Conservation (phyloP, 805 yeast genomes). For the Teunomyces cretensis region DNA sequence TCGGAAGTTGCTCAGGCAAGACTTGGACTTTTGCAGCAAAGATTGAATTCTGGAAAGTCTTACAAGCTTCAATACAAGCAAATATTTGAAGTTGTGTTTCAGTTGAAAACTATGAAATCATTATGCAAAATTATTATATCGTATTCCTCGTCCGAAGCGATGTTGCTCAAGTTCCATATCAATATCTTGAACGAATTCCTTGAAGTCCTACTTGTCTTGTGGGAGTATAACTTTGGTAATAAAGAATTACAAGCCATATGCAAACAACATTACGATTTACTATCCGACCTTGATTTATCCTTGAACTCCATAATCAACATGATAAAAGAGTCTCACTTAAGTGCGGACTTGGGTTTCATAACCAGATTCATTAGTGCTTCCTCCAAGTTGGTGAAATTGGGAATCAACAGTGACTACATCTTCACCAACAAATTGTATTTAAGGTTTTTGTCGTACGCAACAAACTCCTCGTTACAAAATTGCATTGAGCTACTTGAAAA, state of each 20-base stretch:
- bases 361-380: background rate
- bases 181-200: background rate
- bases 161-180: background rate
- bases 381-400: background rate
- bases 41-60: background rate
- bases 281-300: background rate
- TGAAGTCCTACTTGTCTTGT: slow-evolving; percentile 4
- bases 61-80: background rate
- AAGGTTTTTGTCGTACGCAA: background rate
- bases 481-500: background rate
- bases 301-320: background rate
- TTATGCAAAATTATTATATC: background rate
- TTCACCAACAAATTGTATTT: background rate
- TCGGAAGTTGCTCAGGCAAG: slow-evolving; percentile 13
- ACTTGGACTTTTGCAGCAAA: slow-evolving; percentile 8
- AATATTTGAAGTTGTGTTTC: background rate
- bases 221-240: slow-evolving; percentile 12
- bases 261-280: background rate
- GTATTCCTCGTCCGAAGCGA: background rate
- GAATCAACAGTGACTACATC: too few species aligned
- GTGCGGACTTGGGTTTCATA: slow-evolving; percentile 1
- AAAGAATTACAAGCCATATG: background rate
- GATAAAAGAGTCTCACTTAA: slow-evolving; percentile 1
- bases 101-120: background rate
- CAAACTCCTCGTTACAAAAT: background rate